Evolutionary conservation across 2,329 filamentous ascomycete species (phyloP), one percentile per base, ranked within the genome.

Genomic region (Xylariaceae sp.): DNA sequence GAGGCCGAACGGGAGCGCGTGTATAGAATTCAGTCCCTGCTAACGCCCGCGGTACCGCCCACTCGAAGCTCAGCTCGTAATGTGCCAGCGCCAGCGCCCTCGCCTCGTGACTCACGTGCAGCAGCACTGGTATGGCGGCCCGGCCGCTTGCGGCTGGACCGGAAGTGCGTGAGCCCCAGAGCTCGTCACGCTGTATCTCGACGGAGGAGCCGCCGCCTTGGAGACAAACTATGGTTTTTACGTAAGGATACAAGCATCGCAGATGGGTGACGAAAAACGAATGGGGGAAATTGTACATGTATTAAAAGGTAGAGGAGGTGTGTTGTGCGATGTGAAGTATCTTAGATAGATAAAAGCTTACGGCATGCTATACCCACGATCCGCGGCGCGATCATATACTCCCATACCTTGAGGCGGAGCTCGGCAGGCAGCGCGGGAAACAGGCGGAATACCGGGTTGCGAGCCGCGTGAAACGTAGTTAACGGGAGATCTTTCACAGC

Each of bases 361-460:
- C 77, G 64, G 63, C 77, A 80, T 50, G 75, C 73, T 21, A 72
- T 70, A 6, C 74, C 66, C 36, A 80, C 62, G 56, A 80, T 71
- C 53, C 78, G 76, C 23, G 77, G 77, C 55, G 70, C 71, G 43
- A 80, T 63, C 40, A 78, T 64, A 43, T 64, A 68, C 49, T 72
- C 69, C 78, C 78, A 81, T 57, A 81, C 70, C 64, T 73, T 72
- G 48, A 79, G 68, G 41, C 79, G 77, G 47, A 81, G 71, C 65
- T 81, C 78, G 21, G 72, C 49, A 1, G 78, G 78, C 6, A 80
- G 71, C n/a, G 58, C 36, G 3, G 66, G 53, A 62, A 81, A 81
- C 39, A 52, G 64, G 15, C 61, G 24, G 58, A 70, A 71, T 47
- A 56, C 55, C 6, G 23, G 20, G 9, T 56, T 61, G 18, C 55